phyloP scores from a whole-genome alignment of 768 basidiomycete species.

The Russula abietina region DNA sequence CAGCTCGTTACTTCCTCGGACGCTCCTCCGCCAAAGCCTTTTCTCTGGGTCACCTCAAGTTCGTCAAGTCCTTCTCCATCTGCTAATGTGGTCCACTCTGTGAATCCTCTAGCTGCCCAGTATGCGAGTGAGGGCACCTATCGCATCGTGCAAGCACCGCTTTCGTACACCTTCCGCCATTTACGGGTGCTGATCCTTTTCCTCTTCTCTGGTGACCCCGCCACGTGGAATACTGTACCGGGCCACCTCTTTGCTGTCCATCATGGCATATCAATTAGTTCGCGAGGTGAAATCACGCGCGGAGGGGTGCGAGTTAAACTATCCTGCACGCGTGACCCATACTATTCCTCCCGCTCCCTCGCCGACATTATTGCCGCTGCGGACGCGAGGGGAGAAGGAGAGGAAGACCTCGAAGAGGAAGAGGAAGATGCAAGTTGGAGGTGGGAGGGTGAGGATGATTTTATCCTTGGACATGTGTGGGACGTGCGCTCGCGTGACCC shows the following conservation, averaged over 20 bases:
- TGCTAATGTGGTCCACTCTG: not conserved
- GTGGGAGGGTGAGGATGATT: conserved; percentile 69
- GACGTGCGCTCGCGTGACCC: conserved; percentile 36
- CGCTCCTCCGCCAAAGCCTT: conserved; percentile 6
- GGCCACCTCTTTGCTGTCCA: conserved; percentile 61
- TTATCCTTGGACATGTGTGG: conserved; percentile 55
- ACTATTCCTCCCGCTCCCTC: conserved; percentile 28
- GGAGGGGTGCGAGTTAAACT: conserved; percentile 28
- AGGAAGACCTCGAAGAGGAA: conserved; percentile 17
- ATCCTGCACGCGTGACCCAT: conserved; percentile 32
- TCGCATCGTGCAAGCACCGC: conserved; percentile 62
- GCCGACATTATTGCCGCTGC: conserved; percentile 25
- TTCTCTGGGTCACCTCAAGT: conserved; percentile 5
- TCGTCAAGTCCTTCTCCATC: conserved; percentile 5
- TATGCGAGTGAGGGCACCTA: conserved; percentile 45
- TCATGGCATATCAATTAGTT: conserved; percentile 40
- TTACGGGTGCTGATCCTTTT: conserved; percentile 57
- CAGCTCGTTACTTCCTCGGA: conserved; percentile 44
- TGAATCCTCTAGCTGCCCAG: not conserved
- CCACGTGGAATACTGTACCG: not conserved
- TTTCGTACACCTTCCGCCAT: conserved; percentile 61
- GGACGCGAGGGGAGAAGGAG: conserved; percentile 13
- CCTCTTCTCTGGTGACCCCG: conserved; percentile 40
- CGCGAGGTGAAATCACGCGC: conserved; percentile 48
- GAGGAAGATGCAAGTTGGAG: conserved; percentile 45